Base-by-base conservation (phyloP, 1,139 yeast species). In the Geotrichum europaeum region DNA sequence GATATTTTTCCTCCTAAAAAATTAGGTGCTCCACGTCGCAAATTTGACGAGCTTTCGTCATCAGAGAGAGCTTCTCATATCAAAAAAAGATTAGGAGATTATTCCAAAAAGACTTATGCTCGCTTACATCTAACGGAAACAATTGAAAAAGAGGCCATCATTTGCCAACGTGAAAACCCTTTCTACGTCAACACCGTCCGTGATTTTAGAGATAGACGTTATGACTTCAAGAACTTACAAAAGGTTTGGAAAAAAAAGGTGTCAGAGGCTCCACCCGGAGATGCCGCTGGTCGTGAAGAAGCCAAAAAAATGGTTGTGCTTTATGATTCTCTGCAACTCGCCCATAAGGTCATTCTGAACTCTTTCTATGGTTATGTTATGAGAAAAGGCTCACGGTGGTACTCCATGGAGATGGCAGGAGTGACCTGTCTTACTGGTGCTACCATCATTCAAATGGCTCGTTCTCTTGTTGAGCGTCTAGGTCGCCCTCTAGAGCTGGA, bases 361-460 rank as follows among this genome's bases (percentile, higher is more conserved):
- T 94, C 99, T 0, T 95, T 95, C 72, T 95, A 95, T 69, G 99
- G 99, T 55, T 95, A 95, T 71, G 99, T 94, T 25, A 95, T 95
- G 99, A 83, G 99, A 75, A 95, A 94, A 70, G 99, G 99, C 45
- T 92, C 98, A 0, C 81, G 99, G 64, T 95, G 99, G 99, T 95
- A 92, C 70, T 94, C 99, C 0, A 92, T 95, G 96, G 99, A 94
- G 74, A 95, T 95, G 99, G 99, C 99, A 0, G 99, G 99, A 64
- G 96, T 95, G 20, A 95, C 99, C 0, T 95, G 99, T 80, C 80
- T 92, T 59, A 95, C 99, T 0, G 99, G 99, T 62, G 97, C 99
- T 0, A 90, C 96, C 0, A 94, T 95, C 67, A 95, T 95, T 76
- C 99, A 95, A 74, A 87, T 92, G 94, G 99, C 99, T 0, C 80